Percentiles rank a stretch among this genome's conserved stretches.
Evolutionary conservation across 1,284 basidiomycete species (phyloP).

Genomic region (Xerocomus alliaceus): DNA sequence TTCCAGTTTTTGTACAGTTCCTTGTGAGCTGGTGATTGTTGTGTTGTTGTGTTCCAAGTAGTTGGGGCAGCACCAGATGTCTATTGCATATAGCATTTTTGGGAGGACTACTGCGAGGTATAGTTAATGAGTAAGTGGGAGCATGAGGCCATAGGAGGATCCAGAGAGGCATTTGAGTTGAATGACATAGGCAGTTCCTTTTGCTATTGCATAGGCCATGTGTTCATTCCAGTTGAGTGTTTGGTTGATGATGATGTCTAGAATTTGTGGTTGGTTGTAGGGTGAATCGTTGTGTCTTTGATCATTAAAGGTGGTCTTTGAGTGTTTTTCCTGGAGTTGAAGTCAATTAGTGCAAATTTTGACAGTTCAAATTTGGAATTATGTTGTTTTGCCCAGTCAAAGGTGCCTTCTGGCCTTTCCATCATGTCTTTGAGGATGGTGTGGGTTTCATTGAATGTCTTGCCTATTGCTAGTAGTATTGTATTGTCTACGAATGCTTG

Average conservation of each 20-base stretch:
- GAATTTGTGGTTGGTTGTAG: not conserved
- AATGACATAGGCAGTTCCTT: slow-evolving; percentile 1
- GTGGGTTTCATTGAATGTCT: not conserved
- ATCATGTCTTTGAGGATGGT: slow-evolving; percentile 6
- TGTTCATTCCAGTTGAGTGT: slow-evolving; percentile 1
- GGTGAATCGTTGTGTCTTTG: not conserved
- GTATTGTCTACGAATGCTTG: not conserved
- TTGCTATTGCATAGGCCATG: not conserved
- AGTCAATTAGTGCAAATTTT: slow-evolving; percentile 24
- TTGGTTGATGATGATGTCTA: slow-evolving; percentile 3
- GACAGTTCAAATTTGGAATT: slow-evolving; percentile 15
- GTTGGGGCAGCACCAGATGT: slow-evolving; percentile 35
- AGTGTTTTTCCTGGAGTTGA: not conserved
- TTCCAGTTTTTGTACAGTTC: no score
- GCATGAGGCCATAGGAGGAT: not conserved
- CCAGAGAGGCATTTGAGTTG: not conserved
- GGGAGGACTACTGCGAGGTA: slow-evolving; percentile 35
- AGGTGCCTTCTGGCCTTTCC: not conserved
- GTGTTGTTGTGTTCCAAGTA: not conserved
- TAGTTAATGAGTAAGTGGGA: slow-evolving; percentile 7
- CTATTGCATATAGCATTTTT: slow-evolving; percentile 37
- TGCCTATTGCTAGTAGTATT: not conserved
- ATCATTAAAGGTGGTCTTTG: not conserved
- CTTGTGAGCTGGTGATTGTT: not conserved
- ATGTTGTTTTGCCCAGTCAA: slow-evolving; percentile 1